Evolutionary conservation across 345 rosid genomes (phyloP), one percentile per base, ranked within the genome.

Genomic region (Draba incana): DNA sequence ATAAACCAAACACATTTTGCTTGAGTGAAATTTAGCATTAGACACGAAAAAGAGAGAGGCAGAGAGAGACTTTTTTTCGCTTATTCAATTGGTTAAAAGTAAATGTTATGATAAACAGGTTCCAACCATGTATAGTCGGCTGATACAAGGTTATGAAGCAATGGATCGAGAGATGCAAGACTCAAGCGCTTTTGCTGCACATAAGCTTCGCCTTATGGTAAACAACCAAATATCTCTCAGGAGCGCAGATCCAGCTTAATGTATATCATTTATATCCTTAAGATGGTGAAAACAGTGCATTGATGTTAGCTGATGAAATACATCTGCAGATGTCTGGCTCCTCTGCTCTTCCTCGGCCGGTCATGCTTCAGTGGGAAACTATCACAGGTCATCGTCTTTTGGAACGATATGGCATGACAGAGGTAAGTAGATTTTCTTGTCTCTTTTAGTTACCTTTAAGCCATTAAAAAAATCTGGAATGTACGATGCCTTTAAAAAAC

Each of bases 401-500:
- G 82, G 99, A 94, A 79, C 84, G 99, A 74, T 94, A 91, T 66
- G 99, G 99, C 65, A 94, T 94, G 99, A 91, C 99, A 38, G 99
- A 94, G 84, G 99, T 83, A 64, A 78, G 80, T 66, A 50, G 28
- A 49, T 24, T n/a, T 55, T 41, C 30, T 13, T 14, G 16, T 60
- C 43, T 61, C 42, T 41, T 71, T 64, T 16, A 57, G 39, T 20
- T 20, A 20, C 20, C 20, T 20, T 20, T 20, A 20, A 20, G 20
- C 20, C 20, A 20, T 20, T 20, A 0, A 20, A 20, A 20, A 20
- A 20, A 20, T 20, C 20, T 20, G 42, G 45, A 55, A 44, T 41
- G 11, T 72, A 37, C 24, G 24, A 37, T 27, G 49, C 65, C 52
- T 71, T 47, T 9, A 54, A 13, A 14, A 74, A 35, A 14, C 42